These are phyloP conservation scores for Rhynchospora tenuis DNA, from an alignment of 176 grass and related monocot species.

Conservation along the genomic window DNA sequence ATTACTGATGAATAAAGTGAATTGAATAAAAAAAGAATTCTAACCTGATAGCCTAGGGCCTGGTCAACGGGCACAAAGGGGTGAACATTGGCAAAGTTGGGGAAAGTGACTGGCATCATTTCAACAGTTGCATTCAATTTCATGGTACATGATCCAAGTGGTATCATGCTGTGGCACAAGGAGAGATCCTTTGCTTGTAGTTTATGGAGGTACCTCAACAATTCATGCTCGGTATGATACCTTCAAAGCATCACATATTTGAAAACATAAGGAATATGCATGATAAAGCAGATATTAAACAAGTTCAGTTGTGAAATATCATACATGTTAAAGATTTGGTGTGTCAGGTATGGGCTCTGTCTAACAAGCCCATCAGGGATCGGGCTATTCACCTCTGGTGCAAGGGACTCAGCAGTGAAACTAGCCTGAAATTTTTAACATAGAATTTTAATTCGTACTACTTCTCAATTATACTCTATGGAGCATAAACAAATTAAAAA, in stretches of 20 bases:
- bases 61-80: conserved; percentile 87
- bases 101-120: conserved; percentile 98
- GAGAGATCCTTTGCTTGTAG: conserved; percentile 91
- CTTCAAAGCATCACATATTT: conserved; percentile 39
- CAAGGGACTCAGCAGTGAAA: conserved; percentile 87
- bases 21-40: background rate
- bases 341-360: conserved; percentile 75
- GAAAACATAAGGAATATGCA: conserved; percentile 12
- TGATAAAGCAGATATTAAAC: background rate
- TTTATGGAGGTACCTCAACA: conserved; percentile 91
- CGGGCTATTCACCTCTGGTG: conserved; percentile 59
- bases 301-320: background rate
- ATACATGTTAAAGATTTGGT: conserved; percentile 89
- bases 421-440: conserved; percentile 46
- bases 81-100: conserved; percentile 84
- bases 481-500: background rate
- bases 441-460: conserved; percentile 11
- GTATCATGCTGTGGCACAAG: conserved; percentile 98
- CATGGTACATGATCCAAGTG: conserved; percentile 99
- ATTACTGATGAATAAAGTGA: background rate
- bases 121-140: conserved; percentile 96
- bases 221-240: conserved; percentile 97
- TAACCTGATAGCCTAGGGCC: conserved; percentile 81
- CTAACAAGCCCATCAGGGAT: conserved; percentile 66
- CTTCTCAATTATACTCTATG: background rate